Base-by-base conservation (phyloP, 441 rosid genomes). In the Gossypium lobatum region DNA sequence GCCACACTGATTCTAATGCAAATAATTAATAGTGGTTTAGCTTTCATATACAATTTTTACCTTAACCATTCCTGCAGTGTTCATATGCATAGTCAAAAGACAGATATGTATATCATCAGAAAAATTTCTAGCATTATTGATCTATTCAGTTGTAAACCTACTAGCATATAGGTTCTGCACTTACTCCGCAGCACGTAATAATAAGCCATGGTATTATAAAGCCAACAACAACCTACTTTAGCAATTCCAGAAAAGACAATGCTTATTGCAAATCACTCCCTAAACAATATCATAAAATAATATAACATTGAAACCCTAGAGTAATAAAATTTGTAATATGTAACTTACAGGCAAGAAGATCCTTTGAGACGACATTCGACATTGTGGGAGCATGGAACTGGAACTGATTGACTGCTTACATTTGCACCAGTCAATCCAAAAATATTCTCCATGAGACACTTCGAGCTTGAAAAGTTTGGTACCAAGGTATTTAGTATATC, bases 301-400 rank as follows among this genome's bases (percentile, higher is more conserved):
- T 50, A 50, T 14, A 25, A 68, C 26, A 50, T 50, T 31, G 13
- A 59, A 67, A 48, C 21, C 39, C 71, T 25, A 23, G 18, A 45
- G n/a, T 67, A 45, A 61, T 16, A 10, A 14, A 57, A 65, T 48
- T 53, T 48, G 45, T 39, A 76, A 64, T 39, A 71, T 62, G 64
- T 70, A 76, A 85, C 99, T 91, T 86, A 95, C 99, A 87, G 80
- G 88, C 98, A 93, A 77, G 87, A 34, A 66, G 96, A 88, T 82
- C 85, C 86, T 67, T 23, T 50, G 34, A 77, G 80, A 75, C 85
- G 82, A 74, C 73, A 83, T 31, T 65, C 83, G 55, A 64, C 78
- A 73, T 85, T 71, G 73, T 83, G 82, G 80, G 73, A 75, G 82
- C 93, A 83, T 5, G 78, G 77, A 28, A 39, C 72, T 5, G 78